phyloP scores from a whole-genome alignment of 768 basidiomycete species.

The Russula griseocarnosa region DNA sequence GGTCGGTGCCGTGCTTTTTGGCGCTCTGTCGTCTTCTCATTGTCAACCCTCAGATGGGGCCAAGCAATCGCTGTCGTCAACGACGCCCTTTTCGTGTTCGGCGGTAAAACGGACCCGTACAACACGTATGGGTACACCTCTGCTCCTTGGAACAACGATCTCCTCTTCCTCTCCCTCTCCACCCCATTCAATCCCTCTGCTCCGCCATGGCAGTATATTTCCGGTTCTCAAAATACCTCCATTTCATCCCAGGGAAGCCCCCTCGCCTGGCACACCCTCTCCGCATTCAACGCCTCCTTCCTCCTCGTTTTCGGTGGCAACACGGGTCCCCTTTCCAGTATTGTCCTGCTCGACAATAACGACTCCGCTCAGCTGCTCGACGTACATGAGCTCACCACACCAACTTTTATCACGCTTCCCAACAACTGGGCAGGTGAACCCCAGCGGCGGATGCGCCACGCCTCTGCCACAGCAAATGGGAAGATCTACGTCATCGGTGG shows the following conservation, averaged over 20 bases:
- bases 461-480: slow-evolving; percentile 49
- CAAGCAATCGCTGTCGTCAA: slow-evolving; percentile 61
- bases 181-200: slow-evolving; percentile 52
- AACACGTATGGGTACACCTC: slow-evolving; percentile 68
- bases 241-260: slow-evolving; percentile 52
- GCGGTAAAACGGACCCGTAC: slow-evolving; percentile 72
- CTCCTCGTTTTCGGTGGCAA: slow-evolving; percentile 74
- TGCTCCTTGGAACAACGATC: slow-evolving; percentile 68
- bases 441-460: slow-evolving; percentile 71
- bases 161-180: slow-evolving; percentile 64
- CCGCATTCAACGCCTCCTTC: slow-evolving; percentile 52
- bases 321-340: slow-evolving; percentile 54
- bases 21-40: neutral
- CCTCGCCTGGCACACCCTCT: slow-evolving; percentile 77
- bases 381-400: slow-evolving; percentile 37
- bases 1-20: neutral
- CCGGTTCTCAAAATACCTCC: slow-evolving; percentile 41
- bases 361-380: slow-evolving; percentile 65
- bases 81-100: slow-evolving; percentile 65
- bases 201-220: slow-evolving; percentile 66
- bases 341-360: slow-evolving; percentile 45
- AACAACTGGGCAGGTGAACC: slow-evolving; percentile 63
- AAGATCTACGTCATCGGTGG: slow-evolving; percentile 74
- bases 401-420: slow-evolving; percentile 48
- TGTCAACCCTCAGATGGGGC: slow-evolving; percentile 62